These are phyloP conservation scores for Protomyces lactucae-debilis DNA, from an alignment of 1,139 yeast genomes.

Conservation along the genomic window DNA sequence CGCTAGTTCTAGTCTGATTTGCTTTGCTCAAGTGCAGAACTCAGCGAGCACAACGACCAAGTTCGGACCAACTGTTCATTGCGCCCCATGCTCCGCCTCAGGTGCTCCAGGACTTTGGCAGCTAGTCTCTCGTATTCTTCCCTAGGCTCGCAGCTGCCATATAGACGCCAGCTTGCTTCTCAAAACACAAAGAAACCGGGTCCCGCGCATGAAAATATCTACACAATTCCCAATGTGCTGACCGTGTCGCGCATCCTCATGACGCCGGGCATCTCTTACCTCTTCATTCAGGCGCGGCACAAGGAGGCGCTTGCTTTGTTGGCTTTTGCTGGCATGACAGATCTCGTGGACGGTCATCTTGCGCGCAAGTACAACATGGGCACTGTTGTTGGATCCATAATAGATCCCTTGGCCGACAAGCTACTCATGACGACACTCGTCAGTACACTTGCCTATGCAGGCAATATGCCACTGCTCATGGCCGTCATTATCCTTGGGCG, in stretches of 20 bases:
- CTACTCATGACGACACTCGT: slow-evolving; percentile 83
- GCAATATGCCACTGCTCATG: slow-evolving; percentile 56
- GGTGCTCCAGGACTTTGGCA: too few species aligned
- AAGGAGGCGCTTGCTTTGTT: slow-evolving; percentile 69
- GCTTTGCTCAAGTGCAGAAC: too few species aligned
- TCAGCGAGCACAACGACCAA: too few species aligned
- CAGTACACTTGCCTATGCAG: slow-evolving; percentile 62
- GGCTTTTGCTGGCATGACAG: slow-evolving; percentile 82
- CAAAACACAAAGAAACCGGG: too few species aligned
- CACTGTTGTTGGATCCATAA: slow-evolving; percentile 79
- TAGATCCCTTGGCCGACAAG: slow-evolving; percentile 96
- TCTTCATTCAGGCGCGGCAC: slow-evolving; percentile 47
- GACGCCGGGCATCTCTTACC: slow-evolving; percentile 81
- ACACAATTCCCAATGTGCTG: slow-evolving; percentile 78
- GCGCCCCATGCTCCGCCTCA: too few species aligned
- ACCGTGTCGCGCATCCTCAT: slow-evolving; percentile 72
- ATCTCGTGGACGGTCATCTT: slow-evolving; percentile 82
- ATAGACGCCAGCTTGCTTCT: too few species aligned
- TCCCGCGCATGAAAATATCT: slow-evolving; percentile 51
- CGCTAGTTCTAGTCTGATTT: too few species aligned
- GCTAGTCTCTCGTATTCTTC: too few species aligned
- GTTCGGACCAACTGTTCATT: too few species aligned
- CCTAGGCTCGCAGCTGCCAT: too few species aligned
- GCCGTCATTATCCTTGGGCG: slow-evolving; percentile 79
- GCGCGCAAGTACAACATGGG: slow-evolving; percentile 75